Conservation (phyloP, 2,329 filamentous ascomycete genomes). For the Fusarium proliferatum region DNA sequence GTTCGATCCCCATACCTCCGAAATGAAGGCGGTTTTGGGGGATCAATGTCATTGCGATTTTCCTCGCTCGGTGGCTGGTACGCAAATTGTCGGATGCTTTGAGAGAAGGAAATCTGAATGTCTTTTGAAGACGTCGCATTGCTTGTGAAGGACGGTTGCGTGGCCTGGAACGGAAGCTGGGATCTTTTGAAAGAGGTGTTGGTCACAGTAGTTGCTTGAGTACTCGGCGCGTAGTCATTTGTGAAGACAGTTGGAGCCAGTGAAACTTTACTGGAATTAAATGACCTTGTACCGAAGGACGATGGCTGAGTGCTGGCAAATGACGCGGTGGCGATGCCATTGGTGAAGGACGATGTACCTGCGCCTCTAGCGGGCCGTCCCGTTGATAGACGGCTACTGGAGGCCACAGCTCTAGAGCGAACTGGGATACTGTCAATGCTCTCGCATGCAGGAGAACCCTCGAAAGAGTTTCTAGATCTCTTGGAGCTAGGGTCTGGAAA, state of each 20-base stretch:
- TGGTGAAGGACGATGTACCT: conserved; percentile 23
- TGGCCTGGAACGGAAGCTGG: background rate
- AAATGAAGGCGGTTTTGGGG: background rate
- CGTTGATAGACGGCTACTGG: conserved; percentile 3
- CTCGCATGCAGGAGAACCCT: conserved; percentile 4
- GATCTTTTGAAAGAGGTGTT: conserved; percentile 22
- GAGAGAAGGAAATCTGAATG: conserved; percentile 4
- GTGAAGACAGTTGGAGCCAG: conserved; percentile 49
- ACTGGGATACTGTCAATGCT: conserved; percentile 39
- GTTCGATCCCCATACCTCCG: conserved; percentile 7
- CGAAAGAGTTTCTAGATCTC: conserved; percentile 25
- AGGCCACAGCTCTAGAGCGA: conserved; percentile 27
- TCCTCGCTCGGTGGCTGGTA: conserved; percentile 5
- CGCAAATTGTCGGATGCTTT: conserved; percentile 13
- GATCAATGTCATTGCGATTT: background rate
- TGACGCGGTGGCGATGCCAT: conserved; percentile 14
- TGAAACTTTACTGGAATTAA: conserved; percentile 49
- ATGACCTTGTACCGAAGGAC: conserved; percentile 40
- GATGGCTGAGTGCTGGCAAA: conserved; percentile 21
- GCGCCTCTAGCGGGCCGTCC: conserved; percentile 28
- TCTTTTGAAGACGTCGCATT: background rate
- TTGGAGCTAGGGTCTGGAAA: conserved; percentile 31
- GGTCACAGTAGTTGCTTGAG: conserved; percentile 49
- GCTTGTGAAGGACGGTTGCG: background rate
- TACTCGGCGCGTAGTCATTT: conserved; percentile 40